These are phyloP conservation scores for Aphanomyces astaci DNA, from an alignment of 352 stramenopile species.

Conservation along the genomic window DNA sequence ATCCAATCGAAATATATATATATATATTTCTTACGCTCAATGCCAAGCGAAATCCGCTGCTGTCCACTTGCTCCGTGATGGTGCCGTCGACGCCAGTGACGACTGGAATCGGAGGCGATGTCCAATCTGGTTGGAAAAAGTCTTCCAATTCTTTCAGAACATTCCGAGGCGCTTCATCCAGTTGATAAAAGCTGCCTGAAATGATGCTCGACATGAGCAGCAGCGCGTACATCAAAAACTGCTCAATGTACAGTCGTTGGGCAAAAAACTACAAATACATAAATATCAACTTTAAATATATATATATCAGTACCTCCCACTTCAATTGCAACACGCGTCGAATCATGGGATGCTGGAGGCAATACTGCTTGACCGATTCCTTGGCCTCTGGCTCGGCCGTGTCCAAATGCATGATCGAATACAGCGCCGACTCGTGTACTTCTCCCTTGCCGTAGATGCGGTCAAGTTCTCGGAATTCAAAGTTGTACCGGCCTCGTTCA, in stretches of 20 bases:
- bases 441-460: constrained; percentile 18
- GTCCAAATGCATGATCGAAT: constrained; percentile 18
- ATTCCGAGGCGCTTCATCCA: constrained; percentile 9
- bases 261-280: constrained; percentile 17
- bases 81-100: not conserved
- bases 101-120: not conserved
- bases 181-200: constrained; percentile 20
- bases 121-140: not conserved
- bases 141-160: constrained; percentile 3
- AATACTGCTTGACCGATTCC: constrained; percentile 15
- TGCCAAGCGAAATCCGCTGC: not conserved
- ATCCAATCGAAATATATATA: not conserved
- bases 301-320: constrained; percentile 22
- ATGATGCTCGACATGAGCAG: constrained; percentile 16
- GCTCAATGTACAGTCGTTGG: constrained; percentile 22
- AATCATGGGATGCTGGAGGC: constrained; percentile 16
- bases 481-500: constrained; percentile 13
- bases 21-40: not conserved
- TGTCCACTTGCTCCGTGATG: not conserved
- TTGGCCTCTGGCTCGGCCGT: constrained; percentile 2
- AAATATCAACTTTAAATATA: not conserved
- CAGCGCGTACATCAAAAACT: constrained; percentile 19
- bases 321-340: constrained; percentile 21
- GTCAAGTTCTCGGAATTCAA: constrained; percentile 22
- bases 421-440: constrained; percentile 10